These are phyloP conservation scores for Malus hybrid DNA, from an alignment of 331 rosid genomes.

Conservation along the genomic window DNA sequence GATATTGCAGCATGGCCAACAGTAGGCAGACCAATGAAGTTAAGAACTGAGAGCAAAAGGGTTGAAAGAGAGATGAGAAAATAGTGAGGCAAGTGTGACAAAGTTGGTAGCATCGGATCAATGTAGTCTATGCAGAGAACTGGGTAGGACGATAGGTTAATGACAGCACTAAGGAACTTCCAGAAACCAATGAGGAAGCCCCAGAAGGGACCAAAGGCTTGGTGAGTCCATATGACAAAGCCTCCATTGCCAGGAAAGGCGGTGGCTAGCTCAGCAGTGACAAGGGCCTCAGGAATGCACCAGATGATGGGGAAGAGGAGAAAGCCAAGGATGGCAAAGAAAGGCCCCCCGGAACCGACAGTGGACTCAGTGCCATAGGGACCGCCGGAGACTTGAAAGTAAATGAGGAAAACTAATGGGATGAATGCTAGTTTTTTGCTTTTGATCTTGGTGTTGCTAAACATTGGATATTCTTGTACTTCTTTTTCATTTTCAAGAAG, in stretches of 20 bases:
- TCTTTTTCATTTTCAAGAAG: slow-evolving; percentile 1
- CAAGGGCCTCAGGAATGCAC: slow-evolving; percentile 45
- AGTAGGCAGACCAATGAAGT: slow-evolving; percentile 21
- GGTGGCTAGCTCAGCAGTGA: slow-evolving; percentile 43
- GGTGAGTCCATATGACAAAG: slow-evolving; percentile 37
- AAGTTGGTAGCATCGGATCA: slow-evolving; percentile 14
- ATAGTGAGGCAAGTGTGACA: slow-evolving; percentile 12
- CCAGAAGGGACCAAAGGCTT: slow-evolving; percentile 49
- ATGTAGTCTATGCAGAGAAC: slow-evolving; percentile 28
- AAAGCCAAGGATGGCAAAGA: slow-evolving; percentile 33
- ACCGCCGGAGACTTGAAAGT: slow-evolving; percentile 20
- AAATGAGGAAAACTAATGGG: slow-evolving; percentile 18
- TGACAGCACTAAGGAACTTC: slow-evolving; percentile 35
- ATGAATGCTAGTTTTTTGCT: slow-evolving; percentile 7
- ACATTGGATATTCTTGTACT: neutral
- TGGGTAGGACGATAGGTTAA: slow-evolving; percentile 36
- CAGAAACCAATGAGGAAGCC: slow-evolving; percentile 40
- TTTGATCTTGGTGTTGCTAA: neutral
- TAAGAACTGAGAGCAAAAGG: slow-evolving; percentile 19
- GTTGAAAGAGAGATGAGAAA: slow-evolving; percentile 22
- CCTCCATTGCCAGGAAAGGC: slow-evolving; percentile 41
- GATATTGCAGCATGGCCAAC: slow-evolving; percentile 25
- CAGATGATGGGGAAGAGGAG: slow-evolving; percentile 37
- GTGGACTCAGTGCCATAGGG: slow-evolving; percentile 10
- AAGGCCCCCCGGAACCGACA: slow-evolving; percentile 31